These are phyloP conservation scores for Phanerodontia chrysosporium DNA, from an alignment of 768 basidiomycete species.

Conservation along the genomic window DNA sequence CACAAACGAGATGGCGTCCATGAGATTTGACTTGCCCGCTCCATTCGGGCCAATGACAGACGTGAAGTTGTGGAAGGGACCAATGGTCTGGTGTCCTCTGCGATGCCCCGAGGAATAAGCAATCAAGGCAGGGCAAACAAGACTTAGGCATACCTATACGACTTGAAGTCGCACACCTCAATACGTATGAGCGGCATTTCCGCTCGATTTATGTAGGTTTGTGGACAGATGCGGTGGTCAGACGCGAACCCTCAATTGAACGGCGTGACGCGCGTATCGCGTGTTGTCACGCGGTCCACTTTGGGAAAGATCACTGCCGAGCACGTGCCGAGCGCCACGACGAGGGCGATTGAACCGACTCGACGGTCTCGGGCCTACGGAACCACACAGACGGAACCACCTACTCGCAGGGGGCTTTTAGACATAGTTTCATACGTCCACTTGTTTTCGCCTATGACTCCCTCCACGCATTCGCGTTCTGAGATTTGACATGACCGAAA, in stretches of 20 bases:
- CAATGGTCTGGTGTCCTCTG: constrained; percentile 81
- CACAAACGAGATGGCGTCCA: constrained; percentile 99
- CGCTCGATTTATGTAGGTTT: background rate
- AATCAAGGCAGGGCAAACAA: background rate
- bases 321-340: background rate
- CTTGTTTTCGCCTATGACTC: too few relatives aligned
- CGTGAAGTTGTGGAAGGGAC: constrained; percentile 90
- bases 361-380: too few relatives aligned
- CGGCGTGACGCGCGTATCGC: constrained; percentile 1
- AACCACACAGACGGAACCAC: too few relatives aligned
- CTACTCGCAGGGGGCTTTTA: too few relatives aligned
- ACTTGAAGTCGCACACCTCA: constrained; percentile 96
- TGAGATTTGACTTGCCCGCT: constrained; percentile 96
- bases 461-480: too few relatives aligned
- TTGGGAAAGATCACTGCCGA: background rate
- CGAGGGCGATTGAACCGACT: too few relatives aligned
- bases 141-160: constrained; percentile 58
- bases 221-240: background rate
- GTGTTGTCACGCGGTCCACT: background rate
- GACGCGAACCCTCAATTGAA: background rate
- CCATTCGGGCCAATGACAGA: constrained; percentile 98
- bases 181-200: constrained; percentile 79
- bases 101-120: background rate
- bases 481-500: too few relatives aligned
- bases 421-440: too few relatives aligned